Evolutionary conservation across 108 stramenopile species (phyloP).

Genomic region (Pseudonitzschia multistriata): DNA sequence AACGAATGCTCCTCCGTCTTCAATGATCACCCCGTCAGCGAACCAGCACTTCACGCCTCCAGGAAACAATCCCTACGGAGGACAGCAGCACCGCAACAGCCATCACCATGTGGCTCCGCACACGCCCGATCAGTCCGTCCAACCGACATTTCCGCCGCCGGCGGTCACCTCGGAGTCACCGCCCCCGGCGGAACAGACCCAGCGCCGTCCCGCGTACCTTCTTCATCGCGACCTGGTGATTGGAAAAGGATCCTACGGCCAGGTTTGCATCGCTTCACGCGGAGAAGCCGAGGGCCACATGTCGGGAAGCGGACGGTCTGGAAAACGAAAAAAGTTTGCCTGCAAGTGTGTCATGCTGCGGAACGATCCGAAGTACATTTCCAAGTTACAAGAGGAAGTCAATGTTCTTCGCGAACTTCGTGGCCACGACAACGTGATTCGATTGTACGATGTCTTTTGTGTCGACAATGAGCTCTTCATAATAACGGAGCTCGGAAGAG

Average conservation of each 20-base stretch:
- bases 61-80: background rate
- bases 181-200: conserved; percentile 35
- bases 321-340: conserved; percentile 89
- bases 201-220: conserved; percentile 82
- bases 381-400: conserved; percentile 91
- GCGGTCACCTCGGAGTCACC: conserved; percentile 56
- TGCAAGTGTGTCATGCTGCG: conserved; percentile 90
- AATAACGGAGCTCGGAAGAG: conserved; percentile 88
- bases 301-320: conserved; percentile 37
- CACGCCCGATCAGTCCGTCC: conserved; percentile 38
- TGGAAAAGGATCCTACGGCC: conserved; percentile 89
- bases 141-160: conserved; percentile 54
- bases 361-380: conserved; percentile 91
- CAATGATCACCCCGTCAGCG: conserved; percentile 14
- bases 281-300: conserved; percentile 79
- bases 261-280: conserved; percentile 88
- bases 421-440: conserved; percentile 77
- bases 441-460: conserved; percentile 78
- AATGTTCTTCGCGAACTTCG: conserved; percentile 85
- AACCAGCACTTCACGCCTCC: conserved; percentile 29
- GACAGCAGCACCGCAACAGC: conserved; percentile 2
- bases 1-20: conserved; percentile 27
- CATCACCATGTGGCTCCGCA: conserved; percentile 20
- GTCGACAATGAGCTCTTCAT: conserved; percentile 77
- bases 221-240: conserved; percentile 88